Conservation (phyloP, 495 filamentous ascomycete species). For the Aspergillus sclerotiicarbonarius region DNA sequence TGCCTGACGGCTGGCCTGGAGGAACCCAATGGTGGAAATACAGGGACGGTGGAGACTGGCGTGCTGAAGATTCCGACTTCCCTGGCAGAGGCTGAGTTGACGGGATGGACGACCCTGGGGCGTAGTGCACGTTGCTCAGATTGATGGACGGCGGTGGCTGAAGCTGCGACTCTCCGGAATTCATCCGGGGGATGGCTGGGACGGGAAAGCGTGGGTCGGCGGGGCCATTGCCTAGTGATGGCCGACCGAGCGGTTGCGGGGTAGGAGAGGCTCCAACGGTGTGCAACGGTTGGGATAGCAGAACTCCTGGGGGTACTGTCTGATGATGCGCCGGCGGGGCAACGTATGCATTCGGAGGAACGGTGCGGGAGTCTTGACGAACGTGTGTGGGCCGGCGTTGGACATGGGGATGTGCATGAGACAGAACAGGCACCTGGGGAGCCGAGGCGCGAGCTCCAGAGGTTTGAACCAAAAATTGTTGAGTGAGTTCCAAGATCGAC, state of each 20-base stretch:
- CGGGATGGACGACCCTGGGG: slow-evolving; percentile 30
- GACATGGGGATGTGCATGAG: slow-evolving; percentile 6
- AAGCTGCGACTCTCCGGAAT: slow-evolving; percentile 56
- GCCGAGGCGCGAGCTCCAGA: slow-evolving; percentile 35
- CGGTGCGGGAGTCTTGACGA: slow-evolving; percentile 26
- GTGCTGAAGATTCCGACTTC: slow-evolving; percentile 49
- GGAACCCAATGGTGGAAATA: slow-evolving; percentile 95
- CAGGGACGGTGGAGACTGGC: slow-evolving; percentile 64
- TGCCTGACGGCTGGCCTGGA: slow-evolving; percentile 50
- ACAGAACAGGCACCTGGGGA: slow-evolving; percentile 41
- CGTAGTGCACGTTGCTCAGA: slow-evolving; percentile 29
- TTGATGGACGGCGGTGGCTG: slow-evolving; percentile 46
- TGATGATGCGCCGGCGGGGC: slow-evolving; percentile 24
- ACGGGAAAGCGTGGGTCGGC: slow-evolving; percentile 29
- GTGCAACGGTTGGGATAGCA: slow-evolving; percentile 22
- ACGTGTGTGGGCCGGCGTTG: slow-evolving; percentile 17
- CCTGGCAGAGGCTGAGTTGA: slow-evolving; percentile 44
- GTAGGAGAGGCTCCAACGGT: slow-evolving; percentile 18
- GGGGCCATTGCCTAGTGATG: slow-evolving; percentile 15
- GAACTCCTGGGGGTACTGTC: slow-evolving; percentile 18
- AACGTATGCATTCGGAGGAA: slow-evolving; percentile 39
- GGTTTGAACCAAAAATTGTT: slow-evolving; percentile 57
- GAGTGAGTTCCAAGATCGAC: slow-evolving; percentile 66
- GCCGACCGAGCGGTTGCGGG: slow-evolving; percentile 26
- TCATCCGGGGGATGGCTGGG: slow-evolving; percentile 48